These are phyloP conservation scores for Torrubiella hemipterigena DNA, from an alignment of 2,329 filamentous ascomycete genomes.

Conservation along the genomic window DNA sequence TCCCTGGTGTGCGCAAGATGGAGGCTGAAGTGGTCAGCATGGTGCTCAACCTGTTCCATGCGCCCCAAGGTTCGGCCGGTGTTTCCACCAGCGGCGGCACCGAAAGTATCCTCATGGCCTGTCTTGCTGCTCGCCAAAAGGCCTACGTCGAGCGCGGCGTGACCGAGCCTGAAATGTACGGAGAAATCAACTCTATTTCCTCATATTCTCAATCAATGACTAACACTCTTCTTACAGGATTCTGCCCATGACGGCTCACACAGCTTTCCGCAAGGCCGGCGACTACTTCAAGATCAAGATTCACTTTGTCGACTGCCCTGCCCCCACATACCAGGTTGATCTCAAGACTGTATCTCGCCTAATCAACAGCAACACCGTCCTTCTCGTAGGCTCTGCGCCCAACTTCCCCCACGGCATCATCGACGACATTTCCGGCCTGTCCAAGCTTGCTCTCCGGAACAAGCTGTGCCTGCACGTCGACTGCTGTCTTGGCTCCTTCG, in stretches of 20 bases:
- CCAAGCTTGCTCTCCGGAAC: constrained; percentile 66
- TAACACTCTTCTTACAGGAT: constrained; percentile 54
- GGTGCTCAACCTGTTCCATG: constrained; percentile 84
- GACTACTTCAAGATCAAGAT: constrained; percentile 96
- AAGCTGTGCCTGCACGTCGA: constrained; percentile 88
- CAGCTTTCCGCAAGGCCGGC: constrained; percentile 89
- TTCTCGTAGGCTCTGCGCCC: constrained; percentile 87
- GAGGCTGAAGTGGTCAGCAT: constrained; percentile 96
- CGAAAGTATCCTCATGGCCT: constrained; percentile 94
- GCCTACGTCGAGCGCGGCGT: constrained; percentile 75
- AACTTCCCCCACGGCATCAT: constrained; percentile 99
- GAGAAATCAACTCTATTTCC: too few species aligned
- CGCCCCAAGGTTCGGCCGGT: constrained; percentile 71
- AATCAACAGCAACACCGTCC: constrained; percentile 85
- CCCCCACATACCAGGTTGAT: constrained; percentile 75
- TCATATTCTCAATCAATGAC: too few species aligned
- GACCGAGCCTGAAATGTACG: constrained; percentile 87
- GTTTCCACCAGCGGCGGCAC: constrained; percentile 89
- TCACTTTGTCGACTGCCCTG: constrained; percentile 78
- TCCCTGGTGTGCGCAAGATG: constrained; percentile 97
- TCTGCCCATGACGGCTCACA: constrained; percentile 86
- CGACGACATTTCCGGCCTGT: constrained; percentile 81
- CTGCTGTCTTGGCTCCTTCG: constrained; percentile 92
- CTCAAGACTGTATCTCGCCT: constrained; percentile 66
- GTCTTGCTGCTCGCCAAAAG: constrained; percentile 80